A percentile compares a stretch with the other conserved stretches of the same genome.
These are phyloP conservation scores for Chloranthus sessilifolius DNA, from an alignment of 164 flowering plant species.

Conservation along the genomic window DNA sequence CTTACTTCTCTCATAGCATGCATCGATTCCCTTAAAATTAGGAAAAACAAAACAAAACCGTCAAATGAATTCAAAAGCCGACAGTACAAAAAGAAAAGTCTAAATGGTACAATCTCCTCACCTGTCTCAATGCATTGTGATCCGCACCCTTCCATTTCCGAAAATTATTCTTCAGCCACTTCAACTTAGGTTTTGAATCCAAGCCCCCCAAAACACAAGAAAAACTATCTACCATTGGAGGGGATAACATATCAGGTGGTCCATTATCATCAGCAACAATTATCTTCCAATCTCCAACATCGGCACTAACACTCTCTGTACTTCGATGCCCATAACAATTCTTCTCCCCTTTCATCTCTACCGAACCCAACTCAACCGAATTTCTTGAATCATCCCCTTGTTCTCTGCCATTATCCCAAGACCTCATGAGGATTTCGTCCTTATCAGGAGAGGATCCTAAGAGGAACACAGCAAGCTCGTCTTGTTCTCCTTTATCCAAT, in stretches of 20 bases:
- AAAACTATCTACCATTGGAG: conserved; percentile 59
- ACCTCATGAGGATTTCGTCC: too few species aligned
- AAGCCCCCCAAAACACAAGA: conserved; percentile 47
- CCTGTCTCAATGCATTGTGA: conserved; percentile 32
- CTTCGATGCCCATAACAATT: conserved; percentile 61
- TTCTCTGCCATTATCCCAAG: neutral
- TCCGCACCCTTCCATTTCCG: conserved; percentile 58
- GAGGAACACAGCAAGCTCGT: conserved; percentile 76
- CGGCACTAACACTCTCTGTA: conserved; percentile 81
- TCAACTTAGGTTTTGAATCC: conserved; percentile 51
- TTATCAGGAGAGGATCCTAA: too few species aligned
- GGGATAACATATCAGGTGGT: too few species aligned
- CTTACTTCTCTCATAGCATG: conserved; percentile 61
- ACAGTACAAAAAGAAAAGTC: neutral
- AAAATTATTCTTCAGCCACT: conserved; percentile 54
- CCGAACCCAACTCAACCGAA: too few species aligned
- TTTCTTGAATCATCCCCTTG: too few species aligned
- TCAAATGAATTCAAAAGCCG: neutral
- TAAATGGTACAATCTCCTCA: too few species aligned
- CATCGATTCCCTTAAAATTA: conserved; percentile 36
- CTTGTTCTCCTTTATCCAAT: conserved; percentile 69
- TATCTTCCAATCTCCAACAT: conserved; percentile 64
- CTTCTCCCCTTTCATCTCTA: too few species aligned
- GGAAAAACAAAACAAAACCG: neutral
- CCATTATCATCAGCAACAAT: conserved; percentile 35